Percentiles rank a stretch among this genome's conserved stretches.
These are phyloP conservation scores for Colletotrichum brevisporum DNA, from an alignment of 2,329 filamentous ascomycete species.

Conservation along the genomic window DNA sequence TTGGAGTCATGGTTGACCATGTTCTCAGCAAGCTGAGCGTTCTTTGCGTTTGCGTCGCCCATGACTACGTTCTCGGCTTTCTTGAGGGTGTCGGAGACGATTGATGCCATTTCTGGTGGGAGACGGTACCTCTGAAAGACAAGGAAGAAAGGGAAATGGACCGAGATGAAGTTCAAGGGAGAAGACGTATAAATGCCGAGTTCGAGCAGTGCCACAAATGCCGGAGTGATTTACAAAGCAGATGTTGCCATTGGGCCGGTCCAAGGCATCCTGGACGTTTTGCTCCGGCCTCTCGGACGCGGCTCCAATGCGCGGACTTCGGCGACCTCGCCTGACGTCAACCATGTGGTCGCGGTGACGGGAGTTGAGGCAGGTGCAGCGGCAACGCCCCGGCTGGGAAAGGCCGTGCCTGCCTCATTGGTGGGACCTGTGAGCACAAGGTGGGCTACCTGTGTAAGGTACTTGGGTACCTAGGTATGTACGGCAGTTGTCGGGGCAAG, in stretches of 20 bases:
- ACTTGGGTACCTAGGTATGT: too few species aligned
- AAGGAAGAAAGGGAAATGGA: not conserved
- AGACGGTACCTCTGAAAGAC: not conserved
- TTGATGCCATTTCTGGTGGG: constrained; percentile 31
- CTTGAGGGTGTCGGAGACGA: constrained; percentile 52
- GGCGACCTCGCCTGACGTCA: constrained; percentile 33
- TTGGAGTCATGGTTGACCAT: constrained; percentile 72
- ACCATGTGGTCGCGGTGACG: constrained; percentile 15
- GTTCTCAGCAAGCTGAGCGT: constrained; percentile 71
- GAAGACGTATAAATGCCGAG: not conserved
- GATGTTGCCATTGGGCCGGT: constrained; percentile 6
- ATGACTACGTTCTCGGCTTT: constrained; percentile 58
- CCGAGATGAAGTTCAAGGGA: not conserved
- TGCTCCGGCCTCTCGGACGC: not conserved
- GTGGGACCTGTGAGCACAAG: constrained; percentile 11
- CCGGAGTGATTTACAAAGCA: constrained; percentile 1
- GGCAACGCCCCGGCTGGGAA: constrained; percentile 2
- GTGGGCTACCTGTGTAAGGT: not conserved
- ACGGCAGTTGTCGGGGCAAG: not conserved
- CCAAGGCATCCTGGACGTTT: not conserved
- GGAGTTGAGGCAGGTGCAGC: not conserved
- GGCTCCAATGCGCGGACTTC: not conserved
- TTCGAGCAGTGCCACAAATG: constrained; percentile 4
- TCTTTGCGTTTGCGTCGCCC: constrained; percentile 65
- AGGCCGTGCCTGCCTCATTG: constrained; percentile 22